Conservation (phyloP, 2,329 filamentous ascomycete genomes). For the Pyrenochaeta sp. region DNA sequence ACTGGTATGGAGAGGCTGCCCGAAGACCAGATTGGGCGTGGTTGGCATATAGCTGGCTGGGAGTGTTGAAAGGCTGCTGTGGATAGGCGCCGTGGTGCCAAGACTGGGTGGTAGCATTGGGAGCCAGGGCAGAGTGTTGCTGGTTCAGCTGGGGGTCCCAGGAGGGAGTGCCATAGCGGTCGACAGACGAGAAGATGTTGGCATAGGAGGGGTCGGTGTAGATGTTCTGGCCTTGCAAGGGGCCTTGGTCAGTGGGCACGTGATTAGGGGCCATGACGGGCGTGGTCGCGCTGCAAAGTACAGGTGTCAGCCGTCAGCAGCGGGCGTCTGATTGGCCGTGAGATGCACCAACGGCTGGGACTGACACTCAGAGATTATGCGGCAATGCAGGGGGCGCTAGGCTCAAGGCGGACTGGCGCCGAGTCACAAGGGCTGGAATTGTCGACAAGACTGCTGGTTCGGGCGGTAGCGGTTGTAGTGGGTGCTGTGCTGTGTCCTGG, state of each 20-base stretch:
- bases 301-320: slow-evolving; percentile 19
- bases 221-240: slow-evolving; percentile 41
- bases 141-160: slow-evolving; percentile 42
- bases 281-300: too few species aligned
- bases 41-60: slow-evolving; percentile 31
- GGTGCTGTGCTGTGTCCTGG: slow-evolving; percentile 28
- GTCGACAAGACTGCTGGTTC: slow-evolving; percentile 27
- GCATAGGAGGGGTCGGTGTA: slow-evolving; percentile 42
- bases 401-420: slow-evolving; percentile 40
- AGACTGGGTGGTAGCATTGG: slow-evolving; percentile 20
- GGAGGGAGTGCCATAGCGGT: slow-evolving; percentile 39
- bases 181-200: slow-evolving; percentile 35
- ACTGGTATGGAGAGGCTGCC: slow-evolving; percentile 43
- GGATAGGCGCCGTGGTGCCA: slow-evolving; percentile 39
- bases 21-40: slow-evolving; percentile 32
- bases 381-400: slow-evolving; percentile 40
- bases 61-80: slow-evolving; percentile 34
- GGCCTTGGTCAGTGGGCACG: slow-evolving; percentile 45
- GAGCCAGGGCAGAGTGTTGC: slow-evolving; percentile 27
- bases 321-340: slow-evolving; percentile 37
- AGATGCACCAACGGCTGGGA: slow-evolving; percentile 29
- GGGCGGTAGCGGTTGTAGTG: slow-evolving; percentile 38
- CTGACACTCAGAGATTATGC: slow-evolving; percentile 38
- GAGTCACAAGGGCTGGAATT: slow-evolving; percentile 31
- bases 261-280: slow-evolving; percentile 46